Evolutionary conservation across 2,329 filamentous ascomycete species (phyloP).

Genomic region (Diatrype stigma): DNA sequence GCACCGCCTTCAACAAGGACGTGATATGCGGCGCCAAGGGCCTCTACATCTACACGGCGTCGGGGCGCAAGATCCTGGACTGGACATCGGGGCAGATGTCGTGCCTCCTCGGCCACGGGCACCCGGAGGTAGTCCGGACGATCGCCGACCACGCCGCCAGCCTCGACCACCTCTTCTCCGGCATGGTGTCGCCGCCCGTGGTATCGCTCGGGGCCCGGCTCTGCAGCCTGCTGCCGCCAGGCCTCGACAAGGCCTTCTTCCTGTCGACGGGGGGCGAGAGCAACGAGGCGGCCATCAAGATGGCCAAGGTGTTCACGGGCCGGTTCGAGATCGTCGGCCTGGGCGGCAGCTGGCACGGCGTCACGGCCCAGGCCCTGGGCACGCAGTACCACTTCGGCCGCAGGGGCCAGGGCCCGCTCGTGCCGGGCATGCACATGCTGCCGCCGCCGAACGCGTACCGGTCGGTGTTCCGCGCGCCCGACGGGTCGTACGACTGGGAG

Average conservation of each 20-base stretch:
- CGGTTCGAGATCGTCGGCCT: conserved; percentile 63
- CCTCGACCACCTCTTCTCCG: conserved; percentile 56
- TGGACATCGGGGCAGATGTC: conserved; percentile 60
- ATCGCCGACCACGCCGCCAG: conserved; percentile 43
- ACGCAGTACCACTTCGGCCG: conserved; percentile 55
- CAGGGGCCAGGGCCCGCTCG: conserved; percentile 40
- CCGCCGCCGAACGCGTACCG: conserved; percentile 58
- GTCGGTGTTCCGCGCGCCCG: conserved; percentile 53
- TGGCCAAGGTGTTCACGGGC: conserved; percentile 61
- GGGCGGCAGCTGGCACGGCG: conserved; percentile 56
- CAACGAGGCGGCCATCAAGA: conserved; percentile 59
- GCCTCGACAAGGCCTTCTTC: conserved; percentile 53
- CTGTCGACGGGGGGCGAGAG: conserved; percentile 54
- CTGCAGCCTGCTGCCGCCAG: conserved; percentile 41
- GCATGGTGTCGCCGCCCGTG: conserved; percentile 56
- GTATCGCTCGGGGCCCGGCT: conserved; percentile 50
- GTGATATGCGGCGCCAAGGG: conserved; percentile 34
- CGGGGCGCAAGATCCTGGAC: conserved; percentile 47
- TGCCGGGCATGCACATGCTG: conserved; percentile 55
- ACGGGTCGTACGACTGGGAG: conserved; percentile 62
- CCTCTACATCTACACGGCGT: conserved; percentile 41
- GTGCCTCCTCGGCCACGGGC: conserved; percentile 53
- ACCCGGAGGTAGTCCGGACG: conserved; percentile 53
- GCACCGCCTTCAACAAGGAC: background rate
- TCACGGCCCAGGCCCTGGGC: conserved; percentile 51